These are phyloP conservation scores for Vigna hirtella DNA, from an alignment of 306 rosid species.

Conservation along the genomic window DNA sequence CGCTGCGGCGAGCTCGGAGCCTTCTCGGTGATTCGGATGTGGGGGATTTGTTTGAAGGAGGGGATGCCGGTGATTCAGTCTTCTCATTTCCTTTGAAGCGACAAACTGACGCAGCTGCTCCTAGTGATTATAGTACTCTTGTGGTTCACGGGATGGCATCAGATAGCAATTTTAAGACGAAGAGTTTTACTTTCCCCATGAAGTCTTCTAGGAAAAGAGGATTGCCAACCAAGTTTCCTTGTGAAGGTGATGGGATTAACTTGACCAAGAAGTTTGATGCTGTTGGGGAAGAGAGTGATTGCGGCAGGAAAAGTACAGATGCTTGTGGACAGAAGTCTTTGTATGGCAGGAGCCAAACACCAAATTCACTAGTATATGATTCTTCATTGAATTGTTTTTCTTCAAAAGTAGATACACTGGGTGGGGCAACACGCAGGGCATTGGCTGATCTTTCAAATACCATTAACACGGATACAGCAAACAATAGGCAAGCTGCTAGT, in stretches of 20 bases:
- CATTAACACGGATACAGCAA: slow-evolving; percentile 44
- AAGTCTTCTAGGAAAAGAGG: slow-evolving; percentile 48
- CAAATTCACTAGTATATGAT: slow-evolving; percentile 33
- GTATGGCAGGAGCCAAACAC: slow-evolving; percentile 33
- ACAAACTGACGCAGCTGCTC: slow-evolving; percentile 18
- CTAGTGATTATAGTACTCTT: slow-evolving; percentile 45
- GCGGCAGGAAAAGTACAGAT: slow-evolving; percentile 42
- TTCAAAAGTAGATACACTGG: slow-evolving; percentile 49
- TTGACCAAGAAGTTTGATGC: slow-evolving; percentile 72
- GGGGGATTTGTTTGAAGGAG: slow-evolving; percentile 66
- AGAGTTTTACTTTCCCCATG: slow-evolving; percentile 60
- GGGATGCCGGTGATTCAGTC: slow-evolving; percentile 42
- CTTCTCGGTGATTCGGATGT: slow-evolving; percentile 93
- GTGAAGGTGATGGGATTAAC: slow-evolving; percentile 62
- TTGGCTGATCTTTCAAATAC: slow-evolving; percentile 75
- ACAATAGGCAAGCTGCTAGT: slow-evolving; percentile 40
- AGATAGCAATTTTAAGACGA: slow-evolving; percentile 39
- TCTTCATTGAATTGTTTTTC: slow-evolving; percentile 48
- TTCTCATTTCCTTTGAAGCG: slow-evolving; percentile 49
- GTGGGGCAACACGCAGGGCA: slow-evolving; percentile 50
- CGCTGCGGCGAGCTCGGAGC: slow-evolving; percentile 79
- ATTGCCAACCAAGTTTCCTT: slow-evolving; percentile 49
- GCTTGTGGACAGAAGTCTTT: slow-evolving; percentile 49
- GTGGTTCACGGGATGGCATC: slow-evolving; percentile 38
- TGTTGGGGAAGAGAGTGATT: slow-evolving; percentile 56